Conservation (phyloP, 352 stramenopile genomes). For the Phytophthora macrochlamydospora region DNA sequence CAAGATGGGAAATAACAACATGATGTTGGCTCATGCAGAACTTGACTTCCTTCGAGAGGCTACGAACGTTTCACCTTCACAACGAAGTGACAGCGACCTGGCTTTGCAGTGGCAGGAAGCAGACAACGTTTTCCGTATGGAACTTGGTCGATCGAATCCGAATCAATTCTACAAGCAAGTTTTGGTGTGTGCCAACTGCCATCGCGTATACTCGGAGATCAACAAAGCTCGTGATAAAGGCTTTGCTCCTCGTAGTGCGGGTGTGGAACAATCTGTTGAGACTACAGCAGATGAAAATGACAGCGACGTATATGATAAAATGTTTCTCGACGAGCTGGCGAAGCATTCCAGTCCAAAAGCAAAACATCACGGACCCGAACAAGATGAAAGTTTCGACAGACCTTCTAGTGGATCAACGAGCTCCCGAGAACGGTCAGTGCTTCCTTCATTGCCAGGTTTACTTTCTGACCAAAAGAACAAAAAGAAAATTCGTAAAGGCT, state of each 20-base stretch:
- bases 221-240: constrained; percentile 51
- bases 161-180: constrained; percentile 84
- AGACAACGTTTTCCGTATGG: constrained; percentile 62
- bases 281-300: constrained; percentile 11
- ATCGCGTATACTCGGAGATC: constrained; percentile 69
- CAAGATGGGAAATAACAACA: constrained; percentile 80
- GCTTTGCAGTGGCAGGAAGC: constrained; percentile 67
- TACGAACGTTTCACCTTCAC: not conserved
- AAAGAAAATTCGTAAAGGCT: constrained; percentile 14
- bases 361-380: constrained; percentile 17
- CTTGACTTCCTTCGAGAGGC: constrained; percentile 50
- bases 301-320: constrained; percentile 35
- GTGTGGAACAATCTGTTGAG: no score
- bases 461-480: constrained; percentile 11
- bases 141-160: constrained; percentile 69
- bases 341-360: constrained; percentile 43
- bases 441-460: constrained; percentile 20
- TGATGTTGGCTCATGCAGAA: constrained; percentile 67
- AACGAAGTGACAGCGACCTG: constrained; percentile 20
- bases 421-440: constrained; percentile 20
- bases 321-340: constrained; percentile 73
- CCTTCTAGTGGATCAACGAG: constrained; percentile 14
- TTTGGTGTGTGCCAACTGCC: constrained; percentile 72
- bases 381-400: constrained; percentile 17
- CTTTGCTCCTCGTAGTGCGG: constrained; percentile 27